Percentiles rank a stretch among this genome's conserved stretches.
Evolutionary conservation across 305 asterid species (phyloP).

Genomic region (Ajuga reptans): DNA sequence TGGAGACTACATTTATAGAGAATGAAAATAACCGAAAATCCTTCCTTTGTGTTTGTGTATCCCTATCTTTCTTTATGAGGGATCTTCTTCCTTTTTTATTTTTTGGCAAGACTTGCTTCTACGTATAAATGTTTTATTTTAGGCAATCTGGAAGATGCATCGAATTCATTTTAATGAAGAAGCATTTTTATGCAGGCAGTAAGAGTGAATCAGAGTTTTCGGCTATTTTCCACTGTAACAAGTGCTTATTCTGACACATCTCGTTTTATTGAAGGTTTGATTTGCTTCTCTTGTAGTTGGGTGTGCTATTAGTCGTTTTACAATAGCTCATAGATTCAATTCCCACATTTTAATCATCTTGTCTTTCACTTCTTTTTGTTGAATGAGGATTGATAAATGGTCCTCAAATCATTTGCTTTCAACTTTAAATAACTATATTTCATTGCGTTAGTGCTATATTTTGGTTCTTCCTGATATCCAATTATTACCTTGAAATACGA

Average conservation of each 20-base stretch:
- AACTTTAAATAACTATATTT: neutral
- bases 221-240: conserved; percentile 77
- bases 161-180: neutral
- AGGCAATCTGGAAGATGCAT: neutral
- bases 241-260: conserved; percentile 57
- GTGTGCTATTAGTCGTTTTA: conserved; percentile 2
- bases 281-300: conserved; percentile 10
- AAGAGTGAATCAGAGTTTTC: conserved; percentile 66
- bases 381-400: neutral
- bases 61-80: neutral
- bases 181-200: conserved; percentile 52
- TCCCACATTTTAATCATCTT: neutral
- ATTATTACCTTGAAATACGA: neutral
- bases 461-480: neutral
- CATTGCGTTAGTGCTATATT: neutral
- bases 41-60: neutral
- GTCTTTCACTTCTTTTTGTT: neutral
- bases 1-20: neutral
- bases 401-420: neutral
- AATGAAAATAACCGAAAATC: too few relatives aligned
- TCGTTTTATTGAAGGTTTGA: conserved; percentile 57
- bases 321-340: neutral
- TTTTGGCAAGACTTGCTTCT: neutral
- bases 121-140: neutral
- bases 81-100: neutral